Evolutionary conservation across 2,329 filamentous ascomycete species (phyloP).

Genomic region (Talaromyces sp.): DNA sequence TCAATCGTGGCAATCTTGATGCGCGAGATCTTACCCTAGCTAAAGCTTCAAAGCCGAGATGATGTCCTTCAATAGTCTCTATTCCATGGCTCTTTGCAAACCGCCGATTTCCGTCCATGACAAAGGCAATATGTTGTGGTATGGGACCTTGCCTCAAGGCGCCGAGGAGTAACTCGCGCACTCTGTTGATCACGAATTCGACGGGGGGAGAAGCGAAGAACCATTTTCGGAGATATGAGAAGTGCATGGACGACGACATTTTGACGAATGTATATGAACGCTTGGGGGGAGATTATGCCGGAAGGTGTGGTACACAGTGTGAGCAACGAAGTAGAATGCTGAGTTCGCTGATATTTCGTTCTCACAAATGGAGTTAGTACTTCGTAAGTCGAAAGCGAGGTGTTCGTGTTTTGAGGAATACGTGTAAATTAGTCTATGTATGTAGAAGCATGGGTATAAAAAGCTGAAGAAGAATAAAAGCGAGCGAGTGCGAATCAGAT

Average conservation of each 20-base stretch:
- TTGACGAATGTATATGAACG: slow-evolving; percentile 11
- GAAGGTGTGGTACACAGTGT: neutral
- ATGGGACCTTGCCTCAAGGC: slow-evolving; percentile 86
- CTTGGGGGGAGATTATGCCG: too few species aligned
- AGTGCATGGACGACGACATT: slow-evolving; percentile 53
- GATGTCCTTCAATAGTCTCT: slow-evolving; percentile 94
- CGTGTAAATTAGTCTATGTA: neutral
- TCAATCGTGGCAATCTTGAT: neutral
- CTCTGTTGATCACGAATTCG: slow-evolving; percentile 77
- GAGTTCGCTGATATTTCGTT: neutral
- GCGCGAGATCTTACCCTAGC: slow-evolving; percentile 63
- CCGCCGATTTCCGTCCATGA: slow-evolving; percentile 96
- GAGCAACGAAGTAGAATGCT: neutral
- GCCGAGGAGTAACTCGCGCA: slow-evolving; percentile 82
- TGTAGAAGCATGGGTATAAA: neutral
- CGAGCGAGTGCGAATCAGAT: neutral
- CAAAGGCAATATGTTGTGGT: slow-evolving; percentile 94
- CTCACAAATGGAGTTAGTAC: neutral
- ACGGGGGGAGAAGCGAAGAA: slow-evolving; percentile 82
- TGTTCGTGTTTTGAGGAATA: neutral
- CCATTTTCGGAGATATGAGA: slow-evolving; percentile 66
- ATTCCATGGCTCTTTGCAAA: slow-evolving; percentile 89
- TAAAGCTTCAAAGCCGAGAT: slow-evolving; percentile 90
- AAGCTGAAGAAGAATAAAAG: neutral
- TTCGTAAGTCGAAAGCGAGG: neutral